Evolutionary conservation across 495 filamentous ascomycete genomes (phyloP).

Genomic region (Daldinia caldariorum): DNA sequence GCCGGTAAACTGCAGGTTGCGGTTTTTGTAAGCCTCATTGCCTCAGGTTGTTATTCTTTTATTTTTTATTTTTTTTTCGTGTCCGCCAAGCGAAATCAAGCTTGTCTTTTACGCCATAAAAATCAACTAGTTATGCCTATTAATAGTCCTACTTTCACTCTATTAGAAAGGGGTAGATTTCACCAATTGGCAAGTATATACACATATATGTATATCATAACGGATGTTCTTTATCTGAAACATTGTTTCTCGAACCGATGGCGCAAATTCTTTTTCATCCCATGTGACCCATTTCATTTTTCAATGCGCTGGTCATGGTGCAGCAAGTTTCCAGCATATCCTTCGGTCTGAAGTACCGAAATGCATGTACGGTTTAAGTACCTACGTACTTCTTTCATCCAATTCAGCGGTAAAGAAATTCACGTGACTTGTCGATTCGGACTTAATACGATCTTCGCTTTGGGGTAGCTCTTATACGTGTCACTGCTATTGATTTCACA

Average conservation of each 20-base stretch:
- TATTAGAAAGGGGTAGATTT: not conserved
- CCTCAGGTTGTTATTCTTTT: constrained; percentile 26
- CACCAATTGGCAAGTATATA: not conserved
- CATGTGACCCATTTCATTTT: not conserved
- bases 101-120: not conserved
- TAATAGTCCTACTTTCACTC: not conserved
- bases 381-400: not conserved
- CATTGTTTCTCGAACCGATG: not conserved
- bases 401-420: not conserved
- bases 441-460: not conserved
- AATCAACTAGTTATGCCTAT: not conserved
- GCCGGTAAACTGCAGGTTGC: constrained; percentile 10
- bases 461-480: not conserved
- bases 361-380: not conserved
- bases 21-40: constrained; percentile 38
- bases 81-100: not conserved
- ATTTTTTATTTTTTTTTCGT: constrained; percentile 9
- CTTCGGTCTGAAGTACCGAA: not conserved
- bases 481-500: not conserved
- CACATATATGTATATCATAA: not conserved
- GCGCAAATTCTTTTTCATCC: not conserved
- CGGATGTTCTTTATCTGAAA: not conserved
- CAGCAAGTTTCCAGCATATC: not conserved
- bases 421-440: not conserved
- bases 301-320: constrained; percentile 3